Conservation (phyloP, 805 yeast species). For the Gaillardinia entomophila region DNA sequence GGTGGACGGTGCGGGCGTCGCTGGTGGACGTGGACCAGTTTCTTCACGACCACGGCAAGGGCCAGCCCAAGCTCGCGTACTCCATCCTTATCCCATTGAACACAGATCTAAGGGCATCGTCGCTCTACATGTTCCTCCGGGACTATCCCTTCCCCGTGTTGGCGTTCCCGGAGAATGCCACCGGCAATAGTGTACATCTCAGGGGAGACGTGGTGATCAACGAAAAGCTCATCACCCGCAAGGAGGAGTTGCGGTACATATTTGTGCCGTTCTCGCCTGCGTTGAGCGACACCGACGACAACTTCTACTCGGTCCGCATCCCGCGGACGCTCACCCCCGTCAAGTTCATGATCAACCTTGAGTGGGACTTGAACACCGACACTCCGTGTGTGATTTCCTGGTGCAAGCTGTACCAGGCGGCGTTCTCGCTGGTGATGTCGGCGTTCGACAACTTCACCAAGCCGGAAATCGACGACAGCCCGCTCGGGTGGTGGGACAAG, state of each 20-base stretch:
- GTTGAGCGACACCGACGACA: conserved; percentile 31
- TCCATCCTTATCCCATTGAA: conserved; percentile 51
- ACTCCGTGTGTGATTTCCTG: conserved; percentile 52
- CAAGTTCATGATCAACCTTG: conserved; percentile 47
- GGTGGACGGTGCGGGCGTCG: conserved; percentile 22
- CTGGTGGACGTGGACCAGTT: conserved; percentile 28
- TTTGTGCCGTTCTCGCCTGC: conserved; percentile 58
- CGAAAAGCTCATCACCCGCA: conserved; percentile 44
- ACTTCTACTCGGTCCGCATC: conserved; percentile 51
- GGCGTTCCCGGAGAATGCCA: conserved; percentile 32
- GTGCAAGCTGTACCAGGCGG: conserved; percentile 61
- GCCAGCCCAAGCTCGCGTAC: conserved; percentile 50
- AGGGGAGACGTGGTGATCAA: conserved; percentile 49
- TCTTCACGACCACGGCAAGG: conserved; percentile 32
- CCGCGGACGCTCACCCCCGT: conserved; percentile 62
- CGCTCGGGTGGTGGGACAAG: conserved; percentile 49
- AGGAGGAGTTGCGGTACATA: conserved; percentile 41
- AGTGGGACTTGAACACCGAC: conserved; percentile 39
- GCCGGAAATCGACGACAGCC: conserved; percentile 40
- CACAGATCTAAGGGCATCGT: conserved; percentile 37
- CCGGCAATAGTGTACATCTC: conserved; percentile 19
- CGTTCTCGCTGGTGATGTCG: conserved; percentile 43
- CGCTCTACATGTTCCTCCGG: conserved; percentile 39
- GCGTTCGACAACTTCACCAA: conserved; percentile 42
- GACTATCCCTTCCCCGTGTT: conserved; percentile 57